Percentiles rank a stretch among this genome's conserved stretches.
Conservation (phyloP, 352 stramenopile genomes). For the Elongisporangium prolatum region DNA sequence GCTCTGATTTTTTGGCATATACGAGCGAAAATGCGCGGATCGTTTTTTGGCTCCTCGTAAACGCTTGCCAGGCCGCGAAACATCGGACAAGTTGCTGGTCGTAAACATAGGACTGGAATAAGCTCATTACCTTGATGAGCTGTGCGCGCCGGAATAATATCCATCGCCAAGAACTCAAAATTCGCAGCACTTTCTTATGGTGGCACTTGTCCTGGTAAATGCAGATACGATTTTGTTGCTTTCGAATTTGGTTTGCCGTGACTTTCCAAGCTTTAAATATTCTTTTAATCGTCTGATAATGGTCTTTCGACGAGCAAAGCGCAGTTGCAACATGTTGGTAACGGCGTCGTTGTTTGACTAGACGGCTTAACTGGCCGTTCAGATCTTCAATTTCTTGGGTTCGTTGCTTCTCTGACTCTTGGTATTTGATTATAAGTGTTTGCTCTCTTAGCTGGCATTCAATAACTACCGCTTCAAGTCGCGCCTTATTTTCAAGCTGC, state of each 20-base stretch:
- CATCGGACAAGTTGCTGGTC: constrained; percentile 10
- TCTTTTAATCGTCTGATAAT: neutral
- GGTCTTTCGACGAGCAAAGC: neutral
- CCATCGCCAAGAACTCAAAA: neutral
- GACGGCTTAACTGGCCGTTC: neutral
- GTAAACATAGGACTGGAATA: constrained; percentile 7
- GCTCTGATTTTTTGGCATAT: neutral
- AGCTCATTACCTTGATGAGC: neutral
- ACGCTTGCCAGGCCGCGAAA: constrained; percentile 17
- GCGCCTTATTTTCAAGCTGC: neutral
- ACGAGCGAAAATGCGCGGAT: constrained; percentile 17
- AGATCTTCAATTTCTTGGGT: neutral
- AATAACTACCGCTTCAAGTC: neutral
- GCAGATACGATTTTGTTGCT: neutral
- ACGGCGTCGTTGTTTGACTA: neutral
- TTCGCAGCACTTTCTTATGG: neutral
- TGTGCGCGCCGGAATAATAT: neutral
- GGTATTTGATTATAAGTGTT: neutral
- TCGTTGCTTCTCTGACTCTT: neutral
- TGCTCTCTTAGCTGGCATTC: neutral
- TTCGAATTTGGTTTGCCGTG: neutral
- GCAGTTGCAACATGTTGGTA: neutral
- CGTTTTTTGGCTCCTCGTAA: constrained; percentile 7
- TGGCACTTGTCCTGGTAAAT: neutral
- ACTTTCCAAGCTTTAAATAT: constrained; percentile 1